Evolutionary conservation across 805 yeast species (phyloP).

Genomic region (Metahyphopichia silvanorum): DNA sequence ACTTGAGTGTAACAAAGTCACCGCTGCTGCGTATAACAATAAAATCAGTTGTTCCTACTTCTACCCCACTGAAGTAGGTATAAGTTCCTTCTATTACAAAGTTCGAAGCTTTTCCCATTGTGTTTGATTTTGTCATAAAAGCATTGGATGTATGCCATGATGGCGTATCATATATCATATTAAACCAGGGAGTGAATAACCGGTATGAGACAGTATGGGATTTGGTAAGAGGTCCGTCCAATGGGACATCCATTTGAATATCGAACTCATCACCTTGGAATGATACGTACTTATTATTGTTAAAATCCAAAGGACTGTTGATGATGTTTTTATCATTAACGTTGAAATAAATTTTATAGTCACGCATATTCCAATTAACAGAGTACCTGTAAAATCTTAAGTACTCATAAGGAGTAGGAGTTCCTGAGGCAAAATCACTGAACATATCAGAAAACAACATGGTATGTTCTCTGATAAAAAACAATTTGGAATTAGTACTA

Average conservation of each 20-base stretch:
- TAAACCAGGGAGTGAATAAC: constrained; percentile 55
- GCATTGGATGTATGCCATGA: constrained; percentile 87
- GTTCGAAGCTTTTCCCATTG: constrained; percentile 65
- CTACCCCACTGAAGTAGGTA: constrained; percentile 55
- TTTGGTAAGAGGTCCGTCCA: constrained; percentile 49
- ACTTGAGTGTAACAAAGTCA: constrained; percentile 61
- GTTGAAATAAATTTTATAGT: constrained; percentile 65
- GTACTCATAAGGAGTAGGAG: constrained; percentile 65
- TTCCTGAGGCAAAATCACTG: constrained; percentile 74
- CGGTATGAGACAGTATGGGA: constrained; percentile 50
- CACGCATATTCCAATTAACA: constrained; percentile 54
- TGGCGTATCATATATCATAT: constrained; percentile 70
- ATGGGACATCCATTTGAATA: constrained; percentile 54
- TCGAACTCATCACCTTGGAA: constrained; percentile 61
- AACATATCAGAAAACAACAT: constrained; percentile 67
- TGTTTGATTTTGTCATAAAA: constrained; percentile 55
- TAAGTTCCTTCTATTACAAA: constrained; percentile 65
- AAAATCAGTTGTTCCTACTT: constrained; percentile 66
- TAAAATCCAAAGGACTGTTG: constrained; percentile 81
- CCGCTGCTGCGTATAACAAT: constrained; percentile 64
- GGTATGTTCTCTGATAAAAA: constrained; percentile 78
- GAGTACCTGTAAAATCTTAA: constrained; percentile 70
- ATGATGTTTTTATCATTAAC: constrained; percentile 87
- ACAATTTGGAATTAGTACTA: constrained; percentile 54
- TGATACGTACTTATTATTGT: constrained; percentile 73